These are phyloP conservation scores for Penicillium corylophilum DNA, from an alignment of 2,329 filamentous ascomycete genomes.

Conservation along the genomic window DNA sequence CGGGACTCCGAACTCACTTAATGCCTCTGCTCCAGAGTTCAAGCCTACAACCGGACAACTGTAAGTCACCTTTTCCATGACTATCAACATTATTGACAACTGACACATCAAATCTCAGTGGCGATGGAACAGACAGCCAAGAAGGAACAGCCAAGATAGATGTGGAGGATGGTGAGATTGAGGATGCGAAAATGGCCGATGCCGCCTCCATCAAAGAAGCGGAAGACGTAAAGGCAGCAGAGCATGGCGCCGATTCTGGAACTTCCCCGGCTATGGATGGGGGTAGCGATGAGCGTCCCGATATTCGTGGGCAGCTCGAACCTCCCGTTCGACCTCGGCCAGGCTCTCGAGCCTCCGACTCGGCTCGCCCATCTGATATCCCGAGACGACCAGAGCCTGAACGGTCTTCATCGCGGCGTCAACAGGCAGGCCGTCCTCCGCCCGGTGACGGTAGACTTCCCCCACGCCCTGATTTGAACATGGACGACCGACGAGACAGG, in stretches of 20 bases:
- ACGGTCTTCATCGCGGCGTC: constrained; percentile 30
- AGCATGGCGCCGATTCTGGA: constrained; percentile 7
- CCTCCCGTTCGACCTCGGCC: constrained; percentile 25
- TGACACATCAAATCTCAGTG: constrained; percentile 27
- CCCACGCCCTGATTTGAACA: constrained; percentile 38
- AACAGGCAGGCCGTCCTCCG: constrained; percentile 36
- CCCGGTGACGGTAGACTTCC: constrained; percentile 39
- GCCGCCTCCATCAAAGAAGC: constrained; percentile 18
- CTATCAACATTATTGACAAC: constrained; percentile 6
- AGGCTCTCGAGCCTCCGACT: constrained; percentile 29
- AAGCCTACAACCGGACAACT: constrained; percentile 31
- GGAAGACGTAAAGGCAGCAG: constrained; percentile 13
- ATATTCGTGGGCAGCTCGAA: constrained; percentile 10
- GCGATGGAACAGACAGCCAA: constrained; percentile 25
- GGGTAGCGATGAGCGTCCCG: constrained; percentile 6
- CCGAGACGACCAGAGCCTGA: constrained; percentile 42
- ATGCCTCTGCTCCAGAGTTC: constrained; percentile 44
- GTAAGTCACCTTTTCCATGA: constrained; percentile 31
- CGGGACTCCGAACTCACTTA: constrained; percentile 37
- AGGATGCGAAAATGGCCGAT: constrained; percentile 47
- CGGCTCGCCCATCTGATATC: constrained; percentile 30
- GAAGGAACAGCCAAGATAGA: constrained; percentile 33
- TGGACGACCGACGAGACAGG: constrained; percentile 42
- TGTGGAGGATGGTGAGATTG: constrained; percentile 48
- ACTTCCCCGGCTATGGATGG: constrained; percentile 13